Evolutionary conservation across 108 stramenopile genomes (phyloP).

Genomic region (Fistulifera pelliculosa): DNA sequence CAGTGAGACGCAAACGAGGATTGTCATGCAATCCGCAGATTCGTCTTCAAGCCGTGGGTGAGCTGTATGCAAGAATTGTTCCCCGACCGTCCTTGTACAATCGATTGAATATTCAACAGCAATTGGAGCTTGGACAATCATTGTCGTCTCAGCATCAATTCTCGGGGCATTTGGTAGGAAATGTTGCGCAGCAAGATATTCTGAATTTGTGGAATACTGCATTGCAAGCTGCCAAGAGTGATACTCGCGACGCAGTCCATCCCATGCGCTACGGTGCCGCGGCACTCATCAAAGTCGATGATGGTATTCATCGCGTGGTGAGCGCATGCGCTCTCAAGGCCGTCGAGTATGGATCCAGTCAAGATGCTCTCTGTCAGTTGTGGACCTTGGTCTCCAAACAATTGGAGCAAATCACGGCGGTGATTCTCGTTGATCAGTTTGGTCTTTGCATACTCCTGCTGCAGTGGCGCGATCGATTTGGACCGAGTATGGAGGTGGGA

Average conservation of each 20-base stretch:
- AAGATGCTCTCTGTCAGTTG: conserved; percentile 3
- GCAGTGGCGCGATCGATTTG: background rate
- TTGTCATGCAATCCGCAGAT: conserved; percentile 7
- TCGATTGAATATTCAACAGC: conserved; percentile 34
- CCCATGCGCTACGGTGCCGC: conserved; percentile 78
- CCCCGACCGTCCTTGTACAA: conserved; percentile 77
- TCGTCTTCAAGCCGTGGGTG: conserved; percentile 6
- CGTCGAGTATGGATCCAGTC: conserved; percentile 62
- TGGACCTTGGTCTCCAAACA: background rate
- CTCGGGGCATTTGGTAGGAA: conserved; percentile 4
- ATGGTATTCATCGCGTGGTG: conserved; percentile 7
- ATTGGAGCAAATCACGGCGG: background rate
- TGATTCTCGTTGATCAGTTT: conserved; percentile 1
- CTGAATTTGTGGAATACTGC: conserved; percentile 1
- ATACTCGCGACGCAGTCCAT: conserved; percentile 41
- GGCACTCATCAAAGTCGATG: conserved; percentile 5
- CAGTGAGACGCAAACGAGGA: conserved; percentile 18
- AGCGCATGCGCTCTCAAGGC: conserved; percentile 48
- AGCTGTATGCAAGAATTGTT: conserved; percentile 39
- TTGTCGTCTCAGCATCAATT: background rate
- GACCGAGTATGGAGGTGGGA: conserved; percentile 1
- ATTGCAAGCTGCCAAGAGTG: conserved; percentile 16
- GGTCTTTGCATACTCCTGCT: background rate
- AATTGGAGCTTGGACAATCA: conserved; percentile 30
- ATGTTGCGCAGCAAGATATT: background rate